phyloP scores from a whole-genome alignment of 805 yeast genomes.

The Saccharomycopsis vini region DNA sequence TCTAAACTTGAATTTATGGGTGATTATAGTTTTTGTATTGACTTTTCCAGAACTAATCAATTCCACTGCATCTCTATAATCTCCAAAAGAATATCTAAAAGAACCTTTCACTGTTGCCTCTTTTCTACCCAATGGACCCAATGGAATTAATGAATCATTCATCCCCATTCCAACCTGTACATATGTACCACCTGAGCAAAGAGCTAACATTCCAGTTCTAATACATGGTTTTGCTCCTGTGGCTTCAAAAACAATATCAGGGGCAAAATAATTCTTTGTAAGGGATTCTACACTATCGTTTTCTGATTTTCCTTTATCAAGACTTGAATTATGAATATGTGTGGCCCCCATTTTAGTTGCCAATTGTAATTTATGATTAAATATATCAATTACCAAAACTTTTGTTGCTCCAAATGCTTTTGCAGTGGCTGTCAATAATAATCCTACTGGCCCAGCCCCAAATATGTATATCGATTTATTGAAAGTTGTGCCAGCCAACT shows the following conservation, averaged over 20 bases:
- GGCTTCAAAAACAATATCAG: slow-evolving; percentile 70
- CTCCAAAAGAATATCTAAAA: slow-evolving; percentile 74
- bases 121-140: slow-evolving; percentile 56
- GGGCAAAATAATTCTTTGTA: slow-evolving; percentile 21
- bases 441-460: slow-evolving; percentile 89
- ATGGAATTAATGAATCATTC: slow-evolving; percentile 61
- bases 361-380: slow-evolving; percentile 56
- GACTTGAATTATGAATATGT: slow-evolving; percentile 40
- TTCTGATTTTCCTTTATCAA: slow-evolving; percentile 32
- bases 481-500: slow-evolving; percentile 48
- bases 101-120: slow-evolving; percentile 67
- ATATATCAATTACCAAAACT: slow-evolving; percentile 64
- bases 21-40: slow-evolving; percentile 58
- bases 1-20: slow-evolving; percentile 63
- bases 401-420: slow-evolving; percentile 67
- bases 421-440: slow-evolving; percentile 64
- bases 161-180: slow-evolving; percentile 86
- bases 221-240: slow-evolving; percentile 79
- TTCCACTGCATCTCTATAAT: slow-evolving; percentile 63
- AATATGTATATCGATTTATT: slow-evolving; percentile 65
- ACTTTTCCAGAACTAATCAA: slow-evolving; percentile 56
- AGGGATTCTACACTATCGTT: slow-evolving; percentile 19
- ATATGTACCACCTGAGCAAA: slow-evolving; percentile 60
- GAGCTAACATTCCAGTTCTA: slow-evolving; percentile 51
- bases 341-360: slow-evolving; percentile 64